These are phyloP conservation scores for Rhynchosporium agropyri DNA, from an alignment of 2,329 filamentous ascomycete genomes.

Conservation along the genomic window DNA sequence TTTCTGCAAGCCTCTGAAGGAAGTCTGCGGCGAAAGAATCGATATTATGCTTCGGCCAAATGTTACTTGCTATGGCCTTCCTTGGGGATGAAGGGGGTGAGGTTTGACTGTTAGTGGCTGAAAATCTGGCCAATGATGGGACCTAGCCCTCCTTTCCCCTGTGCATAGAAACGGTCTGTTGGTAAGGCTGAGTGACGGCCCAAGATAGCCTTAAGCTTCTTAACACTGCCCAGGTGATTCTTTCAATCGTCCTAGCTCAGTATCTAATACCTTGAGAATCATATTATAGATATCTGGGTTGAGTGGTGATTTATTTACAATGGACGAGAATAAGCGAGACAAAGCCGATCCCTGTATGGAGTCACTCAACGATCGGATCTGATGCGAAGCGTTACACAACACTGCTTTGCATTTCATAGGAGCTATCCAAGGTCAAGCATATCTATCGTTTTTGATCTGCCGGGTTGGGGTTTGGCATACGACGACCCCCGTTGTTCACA, in stretches of 20 bases:
- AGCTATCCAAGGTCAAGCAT: neutral
- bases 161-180: neutral
- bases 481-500: no score
- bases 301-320: neutral
- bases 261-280: neutral
- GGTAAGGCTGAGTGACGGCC: conserved; percentile 11
- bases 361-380: neutral
- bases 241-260: neutral
- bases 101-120: neutral
- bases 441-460: neutral
- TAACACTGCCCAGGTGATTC: neutral
- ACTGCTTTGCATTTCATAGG: neutral
- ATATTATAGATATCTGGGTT: neutral
- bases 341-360: neutral
- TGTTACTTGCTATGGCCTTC: neutral
- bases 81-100: conserved; percentile 2
- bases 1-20: neutral
- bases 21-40: neutral
- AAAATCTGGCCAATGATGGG: neutral
- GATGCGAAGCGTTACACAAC: neutral
- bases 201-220: neutral
- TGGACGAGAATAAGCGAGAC: neutral
- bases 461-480: neutral
- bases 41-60: neutral
- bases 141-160: neutral